These are phyloP conservation scores for Glebionis coronaria DNA, from an alignment of 129 eudicot genomes.

Conservation along the genomic window DNA sequence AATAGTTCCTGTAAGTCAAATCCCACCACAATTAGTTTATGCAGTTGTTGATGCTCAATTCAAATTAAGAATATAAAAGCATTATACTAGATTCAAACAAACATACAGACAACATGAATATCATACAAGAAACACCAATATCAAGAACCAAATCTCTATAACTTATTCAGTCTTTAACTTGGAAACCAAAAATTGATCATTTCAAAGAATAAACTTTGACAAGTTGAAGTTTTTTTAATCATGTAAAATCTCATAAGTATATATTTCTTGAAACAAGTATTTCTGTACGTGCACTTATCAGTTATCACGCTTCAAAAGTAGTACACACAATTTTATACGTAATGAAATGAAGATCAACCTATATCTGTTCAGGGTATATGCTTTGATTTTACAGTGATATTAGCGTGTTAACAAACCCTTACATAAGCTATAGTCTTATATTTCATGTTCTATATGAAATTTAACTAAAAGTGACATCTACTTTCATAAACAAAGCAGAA, in stretches of 20 bases:
- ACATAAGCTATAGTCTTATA: too few species aligned
- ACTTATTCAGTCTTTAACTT: constrained; percentile 12
- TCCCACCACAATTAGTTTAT: not conserved
- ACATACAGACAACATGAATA: not conserved
- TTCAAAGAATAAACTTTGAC: constrained; percentile 6
- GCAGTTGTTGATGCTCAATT: not conserved
- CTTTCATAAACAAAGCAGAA: too few species aligned
- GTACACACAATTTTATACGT: not conserved
- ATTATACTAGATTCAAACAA: not conserved
- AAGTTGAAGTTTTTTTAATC: not conserved
- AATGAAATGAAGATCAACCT: not conserved
- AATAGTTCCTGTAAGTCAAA: constrained; percentile 59
- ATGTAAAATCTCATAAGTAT: not conserved
- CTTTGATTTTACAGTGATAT: too few species aligned
- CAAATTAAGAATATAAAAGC: not conserved
- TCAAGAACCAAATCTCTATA: constrained; percentile 14
- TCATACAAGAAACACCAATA: constrained; percentile 19
- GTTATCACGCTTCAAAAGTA: too few species aligned
- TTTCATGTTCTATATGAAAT: too few species aligned
- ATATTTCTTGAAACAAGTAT: too few species aligned
- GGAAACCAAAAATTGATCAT: constrained; percentile 14
- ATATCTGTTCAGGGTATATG: not conserved
- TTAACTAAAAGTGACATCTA: too few species aligned
- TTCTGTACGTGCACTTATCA: too few species aligned
- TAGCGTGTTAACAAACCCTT: too few species aligned